Conservation (phyloP, 495 filamentous ascomycete genomes). For the Paragyromitra xinjiangensis region DNA sequence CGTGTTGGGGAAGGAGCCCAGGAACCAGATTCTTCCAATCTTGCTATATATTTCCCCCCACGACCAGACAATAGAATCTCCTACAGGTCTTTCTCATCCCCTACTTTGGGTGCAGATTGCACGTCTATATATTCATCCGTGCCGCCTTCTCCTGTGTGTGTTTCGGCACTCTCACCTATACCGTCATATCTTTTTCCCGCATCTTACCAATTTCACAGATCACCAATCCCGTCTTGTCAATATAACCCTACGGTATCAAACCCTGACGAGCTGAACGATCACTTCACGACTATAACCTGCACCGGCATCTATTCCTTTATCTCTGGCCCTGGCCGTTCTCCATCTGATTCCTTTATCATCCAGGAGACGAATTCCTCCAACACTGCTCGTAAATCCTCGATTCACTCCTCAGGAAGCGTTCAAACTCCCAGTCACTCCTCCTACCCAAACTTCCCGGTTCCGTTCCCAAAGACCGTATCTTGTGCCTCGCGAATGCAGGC, state of each 20-base stretch:
- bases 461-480: background rate
- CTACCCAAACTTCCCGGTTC: slow-evolving; percentile 11
- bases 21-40: slow-evolving; percentile 7
- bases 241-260: slow-evolving; percentile 22
- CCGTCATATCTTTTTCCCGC: slow-evolving; percentile 34
- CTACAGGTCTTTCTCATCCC: slow-evolving; percentile 46
- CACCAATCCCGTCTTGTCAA: slow-evolving; percentile 16
- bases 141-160: slow-evolving; percentile 35
- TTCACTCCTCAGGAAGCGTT: slow-evolving; percentile 23
- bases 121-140: slow-evolving; percentile 43
- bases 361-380: slow-evolving; percentile 2
- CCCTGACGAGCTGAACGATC: slow-evolving; percentile 24
- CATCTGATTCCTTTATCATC: slow-evolving; percentile 39
- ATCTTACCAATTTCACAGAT: slow-evolving; percentile 18
- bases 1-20: slow-evolving; percentile 14
- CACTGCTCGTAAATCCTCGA: slow-evolving; percentile 25
- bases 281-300: slow-evolving; percentile 28
- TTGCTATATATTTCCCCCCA: slow-evolving; percentile 14
- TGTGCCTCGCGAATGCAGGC: background rate
- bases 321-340: slow-evolving; percentile 18
- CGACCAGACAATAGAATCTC: slow-evolving; percentile 30
- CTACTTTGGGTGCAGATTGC: slow-evolving; percentile 34
- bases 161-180: slow-evolving; percentile 40
- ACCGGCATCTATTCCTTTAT: slow-evolving; percentile 49
- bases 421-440: slow-evolving; percentile 11